Conservation (phyloP, 106 monocot species). For the Iris macrosiphon region DNA sequence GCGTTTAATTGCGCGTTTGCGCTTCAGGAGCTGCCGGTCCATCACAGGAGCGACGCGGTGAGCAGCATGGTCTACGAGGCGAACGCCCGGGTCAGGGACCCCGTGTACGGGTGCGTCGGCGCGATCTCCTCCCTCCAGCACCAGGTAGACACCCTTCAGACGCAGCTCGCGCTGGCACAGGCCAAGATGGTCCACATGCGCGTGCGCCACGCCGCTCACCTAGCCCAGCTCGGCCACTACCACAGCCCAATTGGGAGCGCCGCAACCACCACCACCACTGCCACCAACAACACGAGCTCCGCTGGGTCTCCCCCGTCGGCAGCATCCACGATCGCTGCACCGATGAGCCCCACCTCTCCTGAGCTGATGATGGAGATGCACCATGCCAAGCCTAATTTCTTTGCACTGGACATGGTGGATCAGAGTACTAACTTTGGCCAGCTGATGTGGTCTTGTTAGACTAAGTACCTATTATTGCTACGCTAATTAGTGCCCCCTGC, state of each 20-base stretch:
- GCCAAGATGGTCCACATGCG: slow-evolving; percentile 33
- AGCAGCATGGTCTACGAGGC: slow-evolving; percentile 33
- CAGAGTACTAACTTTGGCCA: slow-evolving; percentile 5
- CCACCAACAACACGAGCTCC: not conserved
- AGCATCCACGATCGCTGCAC: not conserved
- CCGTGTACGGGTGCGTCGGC: slow-evolving; percentile 22
- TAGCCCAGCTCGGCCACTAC: not conserved
- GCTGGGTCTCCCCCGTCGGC: not conserved
- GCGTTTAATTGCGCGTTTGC: too few relatives aligned
- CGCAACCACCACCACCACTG: not conserved
- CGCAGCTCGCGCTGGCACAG: slow-evolving; percentile 26
- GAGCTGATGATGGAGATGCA: not conserved
- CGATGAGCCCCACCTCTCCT: not conserved
- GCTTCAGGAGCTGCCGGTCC: slow-evolving; percentile 32
- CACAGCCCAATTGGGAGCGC: not conserved
- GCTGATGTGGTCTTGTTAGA: slow-evolving; percentile 25
- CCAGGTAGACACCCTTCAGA: not conserved
- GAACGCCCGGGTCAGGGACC: slow-evolving; percentile 23
- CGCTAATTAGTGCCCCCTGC: too few relatives aligned
- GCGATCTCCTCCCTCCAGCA: slow-evolving; percentile 24
- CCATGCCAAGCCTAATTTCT: not conserved
- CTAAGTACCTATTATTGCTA: not conserved
- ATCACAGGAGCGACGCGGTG: slow-evolving; percentile 22
- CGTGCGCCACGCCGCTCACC: slow-evolving; percentile 16
- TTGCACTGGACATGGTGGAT: slow-evolving; percentile 13